Evolutionary conservation across 768 basidiomycete genomes (phyloP).

Genomic region (Podaxis rugospora): DNA sequence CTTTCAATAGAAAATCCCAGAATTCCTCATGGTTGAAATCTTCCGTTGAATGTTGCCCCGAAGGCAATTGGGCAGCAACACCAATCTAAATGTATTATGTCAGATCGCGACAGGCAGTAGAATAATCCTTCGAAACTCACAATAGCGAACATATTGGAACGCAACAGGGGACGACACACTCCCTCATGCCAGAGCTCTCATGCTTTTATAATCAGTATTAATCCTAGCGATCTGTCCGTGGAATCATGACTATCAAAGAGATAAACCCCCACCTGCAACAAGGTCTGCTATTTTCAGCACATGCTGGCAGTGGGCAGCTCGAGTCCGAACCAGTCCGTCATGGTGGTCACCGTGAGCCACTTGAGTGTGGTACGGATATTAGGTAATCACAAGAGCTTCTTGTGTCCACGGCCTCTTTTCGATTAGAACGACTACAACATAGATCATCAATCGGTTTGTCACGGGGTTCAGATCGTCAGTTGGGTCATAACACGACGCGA

Average conservation of each 20-base stretch:
- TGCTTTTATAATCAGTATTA: not conserved
- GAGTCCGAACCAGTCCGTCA: no score
- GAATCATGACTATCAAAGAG: not conserved
- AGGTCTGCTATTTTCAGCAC: not conserved
- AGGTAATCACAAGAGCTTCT: no score
- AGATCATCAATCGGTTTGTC: not conserved
- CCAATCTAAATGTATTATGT: slow-evolving; percentile 25
- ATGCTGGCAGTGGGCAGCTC: no score
- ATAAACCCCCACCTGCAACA: not conserved
- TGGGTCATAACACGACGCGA: not conserved
- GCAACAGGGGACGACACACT: not conserved
- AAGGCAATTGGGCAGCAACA: slow-evolving; percentile 34
- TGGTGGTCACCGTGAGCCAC: no score
- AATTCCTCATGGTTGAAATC: slow-evolving; percentile 32
- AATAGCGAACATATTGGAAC: slow-evolving; percentile 11
- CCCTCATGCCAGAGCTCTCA: not conserved
- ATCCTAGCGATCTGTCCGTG: not conserved
- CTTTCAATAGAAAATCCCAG: slow-evolving; percentile 30
- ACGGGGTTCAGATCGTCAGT: not conserved
- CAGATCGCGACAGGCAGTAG: not conserved
- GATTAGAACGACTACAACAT: no score
- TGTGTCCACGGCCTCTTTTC: no score
- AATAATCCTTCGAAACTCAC: slow-evolving; percentile 11
- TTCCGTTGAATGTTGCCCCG: slow-evolving; percentile 20
- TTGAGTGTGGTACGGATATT: no score